phyloP scores from a whole-genome alignment of 176 grass and related monocot genomes.

The sorghum (Sorghum bicolor) region DNA sequence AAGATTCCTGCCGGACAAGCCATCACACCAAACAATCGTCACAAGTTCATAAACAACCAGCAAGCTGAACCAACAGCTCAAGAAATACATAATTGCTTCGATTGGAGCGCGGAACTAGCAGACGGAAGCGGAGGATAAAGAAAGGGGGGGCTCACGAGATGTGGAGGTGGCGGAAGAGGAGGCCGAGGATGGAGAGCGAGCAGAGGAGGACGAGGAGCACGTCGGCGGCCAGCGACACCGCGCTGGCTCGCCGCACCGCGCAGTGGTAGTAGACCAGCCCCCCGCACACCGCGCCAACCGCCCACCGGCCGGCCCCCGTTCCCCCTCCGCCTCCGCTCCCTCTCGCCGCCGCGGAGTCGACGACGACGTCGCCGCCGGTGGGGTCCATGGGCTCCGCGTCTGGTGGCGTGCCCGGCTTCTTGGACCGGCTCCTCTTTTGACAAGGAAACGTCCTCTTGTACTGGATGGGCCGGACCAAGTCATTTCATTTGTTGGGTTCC shows the following conservation, averaged over 20 bases:
- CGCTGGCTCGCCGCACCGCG: constrained; percentile 62
- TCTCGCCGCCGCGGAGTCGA: not conserved
- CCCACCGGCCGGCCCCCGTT: constrained; percentile 45
- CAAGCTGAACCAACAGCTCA: not conserved
- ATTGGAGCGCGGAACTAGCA: not conserved
- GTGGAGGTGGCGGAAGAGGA: constrained; percentile 90
- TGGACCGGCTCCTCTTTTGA: not conserved
- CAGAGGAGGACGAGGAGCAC: constrained; percentile 93
- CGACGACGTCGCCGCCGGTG: constrained; percentile 12
- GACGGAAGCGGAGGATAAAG: not conserved
- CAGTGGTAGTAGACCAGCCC: constrained; percentile 93
- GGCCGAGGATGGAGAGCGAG: constrained; percentile 88
- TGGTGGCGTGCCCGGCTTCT: not conserved
- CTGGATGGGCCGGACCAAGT: not conserved
- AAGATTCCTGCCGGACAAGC: not conserved
- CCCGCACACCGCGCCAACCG: constrained; percentile 68
- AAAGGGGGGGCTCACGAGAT: constrained; percentile 56
- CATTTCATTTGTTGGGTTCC: not conserved
- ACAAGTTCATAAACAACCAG: not conserved
- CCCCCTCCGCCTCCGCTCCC: constrained; percentile 13
- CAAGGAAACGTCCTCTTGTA: not conserved
- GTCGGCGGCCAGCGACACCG: constrained; percentile 82
- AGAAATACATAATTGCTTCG: not conserved
- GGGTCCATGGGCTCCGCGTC: constrained; percentile 40
- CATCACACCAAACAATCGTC: not conserved